Evolutionary conservation across 805 yeast genomes (phyloP).

Genomic region (Wickerhamiella allomyrinae): DNA sequence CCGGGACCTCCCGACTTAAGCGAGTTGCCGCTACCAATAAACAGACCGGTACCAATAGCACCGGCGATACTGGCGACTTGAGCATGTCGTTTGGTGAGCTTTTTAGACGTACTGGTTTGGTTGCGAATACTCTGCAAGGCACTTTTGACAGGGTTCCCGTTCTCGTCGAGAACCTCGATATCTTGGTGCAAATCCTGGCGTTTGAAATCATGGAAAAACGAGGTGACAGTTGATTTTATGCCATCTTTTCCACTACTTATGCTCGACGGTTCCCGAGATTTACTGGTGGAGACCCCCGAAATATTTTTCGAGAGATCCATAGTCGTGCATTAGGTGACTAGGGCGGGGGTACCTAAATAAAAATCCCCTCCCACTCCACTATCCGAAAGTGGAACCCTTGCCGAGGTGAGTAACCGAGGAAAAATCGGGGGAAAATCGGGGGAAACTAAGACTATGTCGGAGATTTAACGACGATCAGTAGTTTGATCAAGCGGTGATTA

Average conservation of each 20-base stretch:
- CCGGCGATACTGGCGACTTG: constrained; percentile 1
- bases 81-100: neutral
- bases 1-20: constrained; percentile 51
- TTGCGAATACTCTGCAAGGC: neutral
- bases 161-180: neutral
- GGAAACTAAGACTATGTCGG: no score
- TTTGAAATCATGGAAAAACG: neutral
- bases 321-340: no score
- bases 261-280: neutral
- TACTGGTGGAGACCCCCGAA: neutral
- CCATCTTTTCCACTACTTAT: neutral
- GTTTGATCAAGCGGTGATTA: no score
- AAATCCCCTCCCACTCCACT: no score
- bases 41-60: constrained; percentile 51
- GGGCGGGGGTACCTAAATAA: no score
- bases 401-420: no score
- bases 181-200: neutral
- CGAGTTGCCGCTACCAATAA: constrained; percentile 50
- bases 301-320: neutral
- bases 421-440: no score
- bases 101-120: neutral
- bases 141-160: neutral
- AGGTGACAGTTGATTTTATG: neutral
- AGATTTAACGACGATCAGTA: no score
- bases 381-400: no score